These are phyloP conservation scores for Populus pruinosa DNA, from an alignment of 345 rosid genomes.

Conservation along the genomic window DNA sequence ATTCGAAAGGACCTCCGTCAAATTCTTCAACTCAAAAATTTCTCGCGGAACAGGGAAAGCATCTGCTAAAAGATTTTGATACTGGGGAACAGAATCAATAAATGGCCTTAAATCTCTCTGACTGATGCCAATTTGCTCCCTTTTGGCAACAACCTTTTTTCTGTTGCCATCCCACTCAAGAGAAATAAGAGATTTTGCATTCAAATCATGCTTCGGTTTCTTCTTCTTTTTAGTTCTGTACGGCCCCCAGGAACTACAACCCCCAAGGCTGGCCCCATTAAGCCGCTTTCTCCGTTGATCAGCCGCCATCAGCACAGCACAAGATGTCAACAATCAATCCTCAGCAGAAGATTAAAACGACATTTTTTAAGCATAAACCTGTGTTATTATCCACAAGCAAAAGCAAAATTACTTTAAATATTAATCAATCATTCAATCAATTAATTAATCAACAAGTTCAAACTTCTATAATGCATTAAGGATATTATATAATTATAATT, in stretches of 20 bases:
- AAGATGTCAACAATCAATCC: conserved; percentile 17
- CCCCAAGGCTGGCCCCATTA: conserved; percentile 55
- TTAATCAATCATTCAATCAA: not conserved
- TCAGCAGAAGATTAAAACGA: conserved; percentile 11
- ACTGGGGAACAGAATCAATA: conserved; percentile 36
- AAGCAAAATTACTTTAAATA: not conserved
- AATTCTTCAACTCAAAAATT: conserved; percentile 63
- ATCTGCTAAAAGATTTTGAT: conserved; percentile 53
- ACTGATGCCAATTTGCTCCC: conserved; percentile 77
- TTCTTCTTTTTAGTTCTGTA: conserved; percentile 66
- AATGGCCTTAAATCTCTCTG: conserved; percentile 62
- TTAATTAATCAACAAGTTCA: not conserved
- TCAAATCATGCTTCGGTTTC: conserved; percentile 43
- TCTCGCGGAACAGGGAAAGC: conserved; percentile 61
- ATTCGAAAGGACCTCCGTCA: conserved; percentile 60
- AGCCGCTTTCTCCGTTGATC: conserved; percentile 75
- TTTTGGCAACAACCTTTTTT: conserved; percentile 69
- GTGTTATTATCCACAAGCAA: not conserved
- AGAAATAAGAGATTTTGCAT: conserved; percentile 58
- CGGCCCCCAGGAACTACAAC: conserved; percentile 52
- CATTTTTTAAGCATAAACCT: not conserved
- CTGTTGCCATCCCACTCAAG: conserved; percentile 76
- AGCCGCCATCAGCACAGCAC: conserved; percentile 60
- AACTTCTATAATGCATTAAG: not conserved
- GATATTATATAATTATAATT: not conserved